phyloP scores from a whole-genome alignment of 208 protist species.

The Wallacemonas rigidus region DNA sequence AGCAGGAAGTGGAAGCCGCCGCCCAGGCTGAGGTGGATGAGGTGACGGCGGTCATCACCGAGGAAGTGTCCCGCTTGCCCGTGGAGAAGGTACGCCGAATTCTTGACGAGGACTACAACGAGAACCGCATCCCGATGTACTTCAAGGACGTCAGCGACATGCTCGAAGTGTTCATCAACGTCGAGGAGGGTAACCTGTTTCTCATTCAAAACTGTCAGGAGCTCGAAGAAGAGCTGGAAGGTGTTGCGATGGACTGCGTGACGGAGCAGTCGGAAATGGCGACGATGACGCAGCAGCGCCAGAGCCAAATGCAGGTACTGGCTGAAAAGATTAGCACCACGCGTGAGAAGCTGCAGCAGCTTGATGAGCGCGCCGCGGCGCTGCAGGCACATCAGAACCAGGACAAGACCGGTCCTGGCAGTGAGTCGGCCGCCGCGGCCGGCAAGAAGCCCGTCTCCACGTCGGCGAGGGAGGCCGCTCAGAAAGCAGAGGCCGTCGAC shows the following conservation, averaged over 20 bases:
- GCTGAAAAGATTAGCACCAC: constrained; percentile 74
- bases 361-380: constrained; percentile 64
- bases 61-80: constrained; percentile 57
- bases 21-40: constrained; percentile 49
- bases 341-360: constrained; percentile 64
- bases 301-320: constrained; percentile 85
- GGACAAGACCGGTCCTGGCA: background rate
- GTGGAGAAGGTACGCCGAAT: constrained; percentile 54
- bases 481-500: constrained; percentile 17
- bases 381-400: constrained; percentile 42
- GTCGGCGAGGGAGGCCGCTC: constrained; percentile 1
- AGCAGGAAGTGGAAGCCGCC: constrained; percentile 48
- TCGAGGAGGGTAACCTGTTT: constrained; percentile 96
- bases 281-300: constrained; percentile 77
- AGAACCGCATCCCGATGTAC: constrained; percentile 89
- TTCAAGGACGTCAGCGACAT: constrained; percentile 92
- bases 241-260: constrained; percentile 83
- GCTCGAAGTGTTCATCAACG: constrained; percentile 94
- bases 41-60: constrained; percentile 35
- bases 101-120: constrained; percentile 66
- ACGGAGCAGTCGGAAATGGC: constrained; percentile 88
- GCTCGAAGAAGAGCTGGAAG: constrained; percentile 94
- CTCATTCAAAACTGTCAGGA: constrained; percentile 96
- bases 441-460: constrained; percentile 17
- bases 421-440: background rate